Percentiles rank a stretch among this genome's conserved stretches.
Evolutionary conservation across 108 stramenopile genomes (phyloP).

Genomic region (Poteriospumella lacustris): DNA sequence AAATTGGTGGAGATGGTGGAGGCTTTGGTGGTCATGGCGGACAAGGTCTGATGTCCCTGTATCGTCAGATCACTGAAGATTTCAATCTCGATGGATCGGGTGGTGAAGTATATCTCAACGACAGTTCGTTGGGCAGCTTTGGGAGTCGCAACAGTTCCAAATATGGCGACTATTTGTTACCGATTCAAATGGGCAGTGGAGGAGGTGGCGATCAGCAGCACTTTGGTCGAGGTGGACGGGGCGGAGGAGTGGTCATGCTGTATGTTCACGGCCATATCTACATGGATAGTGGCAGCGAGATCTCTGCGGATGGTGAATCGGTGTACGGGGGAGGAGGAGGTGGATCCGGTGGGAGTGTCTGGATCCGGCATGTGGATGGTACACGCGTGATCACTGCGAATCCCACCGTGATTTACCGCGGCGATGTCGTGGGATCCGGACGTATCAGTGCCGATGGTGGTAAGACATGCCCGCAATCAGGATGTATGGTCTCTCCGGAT

Average conservation of each 20-base stretch:
- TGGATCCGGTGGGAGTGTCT: background rate
- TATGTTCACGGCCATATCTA: background rate
- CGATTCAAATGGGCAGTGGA: background rate
- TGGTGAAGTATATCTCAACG: background rate
- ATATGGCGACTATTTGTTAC: background rate
- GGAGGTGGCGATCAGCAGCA: background rate
- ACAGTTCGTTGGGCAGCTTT: background rate
- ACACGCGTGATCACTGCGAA: background rate
- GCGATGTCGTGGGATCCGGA: background rate
- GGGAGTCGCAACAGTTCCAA: background rate
- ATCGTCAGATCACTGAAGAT: background rate
- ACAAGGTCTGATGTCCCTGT: background rate
- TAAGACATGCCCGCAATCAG: background rate
- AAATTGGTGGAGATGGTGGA: background rate
- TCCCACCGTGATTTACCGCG: background rate
- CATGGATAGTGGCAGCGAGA: background rate
- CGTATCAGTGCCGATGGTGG: background rate
- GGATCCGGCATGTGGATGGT: background rate
- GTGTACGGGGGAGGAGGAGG: background rate
- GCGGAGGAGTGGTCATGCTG: background rate
- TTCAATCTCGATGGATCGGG: background rate
- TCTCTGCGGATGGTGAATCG: constrained; percentile 12
- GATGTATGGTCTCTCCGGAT: background rate
- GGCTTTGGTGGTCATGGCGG: background rate
- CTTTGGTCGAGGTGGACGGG: background rate